Base-by-base conservation (phyloP, 768 basidiomycete genomes). In the Tylopilus rubrobrunneus region DNA sequence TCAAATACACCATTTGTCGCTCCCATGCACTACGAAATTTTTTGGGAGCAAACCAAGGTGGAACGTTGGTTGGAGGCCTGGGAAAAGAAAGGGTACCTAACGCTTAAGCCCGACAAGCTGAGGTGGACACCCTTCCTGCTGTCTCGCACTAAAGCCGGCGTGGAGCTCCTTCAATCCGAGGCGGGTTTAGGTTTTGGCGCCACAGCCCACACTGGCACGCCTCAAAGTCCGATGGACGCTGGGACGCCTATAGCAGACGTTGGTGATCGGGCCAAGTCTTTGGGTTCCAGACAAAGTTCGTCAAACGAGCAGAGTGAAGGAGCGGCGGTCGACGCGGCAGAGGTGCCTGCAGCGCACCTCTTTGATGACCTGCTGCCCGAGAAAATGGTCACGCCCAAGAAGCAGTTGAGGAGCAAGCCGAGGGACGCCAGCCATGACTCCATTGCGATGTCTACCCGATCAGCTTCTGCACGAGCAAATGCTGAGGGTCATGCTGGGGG, bases 121-220 rank as follows among this genome's bases (percentile, higher is more conserved):
- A 93, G 92, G 65, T 99, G 96, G 90, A 95, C 86, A 57, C 96
- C 96, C 27, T 98, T 96, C 71, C 73, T 97, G 37, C 70, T 92
- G 42, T 76, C 85, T 6, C 74, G 81, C 49, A 71, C 67, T 41
- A 69, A 67, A 57, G 56, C 56, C 4, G 65, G 62, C n/a, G 65
- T 56, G 12, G 65, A 72, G 47, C 41, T 65, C 27, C 51, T 65
- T 40, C 70, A 71, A 44, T 33, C 50, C 39, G 59, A 61, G 36
- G 33, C 46, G 19, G 56, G 58, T 7, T 28, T 56, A 3, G 63
- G 50, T 46, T 57, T 63, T 19, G 53, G 56, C 42, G 46, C 47
- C 46, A n/a, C 53, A 17, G 25, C 39, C 39, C 55, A 44, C 15
- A 39, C 58, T 7, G 27, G 53, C 15, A 59, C 55, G 19, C 47